Evolutionary conservation across 306 rosid species (phyloP).

Genomic region (Cucurbita ficifolia): DNA sequence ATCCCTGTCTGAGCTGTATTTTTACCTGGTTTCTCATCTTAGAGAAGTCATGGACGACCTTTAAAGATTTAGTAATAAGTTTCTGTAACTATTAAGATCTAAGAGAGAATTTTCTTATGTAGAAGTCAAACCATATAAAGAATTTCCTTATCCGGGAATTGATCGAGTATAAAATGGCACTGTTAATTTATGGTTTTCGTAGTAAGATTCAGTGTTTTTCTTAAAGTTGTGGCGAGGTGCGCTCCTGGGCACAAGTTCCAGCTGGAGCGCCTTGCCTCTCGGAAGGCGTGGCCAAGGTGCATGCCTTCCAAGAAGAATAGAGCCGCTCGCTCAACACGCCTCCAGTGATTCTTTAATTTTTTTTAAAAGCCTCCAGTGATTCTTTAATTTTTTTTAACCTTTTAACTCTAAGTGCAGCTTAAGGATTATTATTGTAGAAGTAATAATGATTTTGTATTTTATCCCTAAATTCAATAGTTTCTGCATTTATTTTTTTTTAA

Average conservation of each 20-base stretch:
- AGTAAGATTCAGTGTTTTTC: slow-evolving; percentile 55
- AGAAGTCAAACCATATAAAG: slow-evolving; percentile 33
- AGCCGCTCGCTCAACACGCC: too few relatives aligned
- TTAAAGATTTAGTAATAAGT: not conserved
- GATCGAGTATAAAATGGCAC: slow-evolving; percentile 16
- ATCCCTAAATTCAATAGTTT: too few relatives aligned
- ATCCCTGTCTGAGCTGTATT: not conserved
- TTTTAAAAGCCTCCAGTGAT: too few relatives aligned
- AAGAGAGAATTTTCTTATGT: not conserved
- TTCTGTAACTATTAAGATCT: not conserved
- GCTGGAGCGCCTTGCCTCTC: too few relatives aligned
- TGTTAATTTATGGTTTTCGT: slow-evolving; percentile 87
- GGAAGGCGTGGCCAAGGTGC: too few relatives aligned
- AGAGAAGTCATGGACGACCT: not conserved
- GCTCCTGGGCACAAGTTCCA: slow-evolving; percentile 27
- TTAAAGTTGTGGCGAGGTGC: slow-evolving; percentile 55
- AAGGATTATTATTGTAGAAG: too few relatives aligned
- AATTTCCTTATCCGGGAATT: slow-evolving; percentile 52
- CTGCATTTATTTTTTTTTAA: too few relatives aligned
- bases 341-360: too few relatives aligned
- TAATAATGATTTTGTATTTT: too few relatives aligned
- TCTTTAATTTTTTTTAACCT: too few relatives aligned
- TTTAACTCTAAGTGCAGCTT: too few relatives aligned
- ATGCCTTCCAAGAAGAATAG: too few relatives aligned
- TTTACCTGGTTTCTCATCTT: not conserved